A percentile compares a stretch with the other conserved stretches of the same genome.
Conservation (phyloP, 129 eudicot species). For the Lactuca saligna region DNA sequence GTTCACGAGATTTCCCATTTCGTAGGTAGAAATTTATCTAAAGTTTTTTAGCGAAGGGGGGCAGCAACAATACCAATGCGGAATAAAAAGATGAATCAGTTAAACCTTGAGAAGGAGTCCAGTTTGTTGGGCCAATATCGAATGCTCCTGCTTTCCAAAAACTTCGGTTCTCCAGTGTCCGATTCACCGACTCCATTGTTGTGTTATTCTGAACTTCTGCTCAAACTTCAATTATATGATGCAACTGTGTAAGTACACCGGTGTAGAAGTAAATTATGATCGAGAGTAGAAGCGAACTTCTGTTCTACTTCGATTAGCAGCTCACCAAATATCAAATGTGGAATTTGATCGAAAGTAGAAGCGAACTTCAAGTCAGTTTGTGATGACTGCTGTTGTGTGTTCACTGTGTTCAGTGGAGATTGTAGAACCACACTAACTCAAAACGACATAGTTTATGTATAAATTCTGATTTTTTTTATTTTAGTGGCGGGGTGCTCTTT, state of each 20-base stretch:
- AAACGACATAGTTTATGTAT: too few relatives aligned
- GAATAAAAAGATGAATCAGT: background rate
- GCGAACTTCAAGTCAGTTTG: too few relatives aligned
- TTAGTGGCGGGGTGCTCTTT: too few relatives aligned
- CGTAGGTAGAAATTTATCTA: background rate
- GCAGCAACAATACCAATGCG: background rate
- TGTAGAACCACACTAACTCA: too few relatives aligned
- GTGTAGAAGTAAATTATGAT: background rate
- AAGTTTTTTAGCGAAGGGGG: background rate
- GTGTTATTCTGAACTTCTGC: constrained; percentile 17
- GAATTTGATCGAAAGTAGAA: background rate
- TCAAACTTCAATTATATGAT: background rate
- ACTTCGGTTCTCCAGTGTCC: constrained; percentile 58
- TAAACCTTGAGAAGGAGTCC: constrained; percentile 46
- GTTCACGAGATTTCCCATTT: background rate
- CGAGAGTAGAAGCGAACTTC: background rate
- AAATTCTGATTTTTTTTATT: too few relatives aligned
- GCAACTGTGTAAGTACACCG: background rate
- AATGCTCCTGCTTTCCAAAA: constrained; percentile 92
- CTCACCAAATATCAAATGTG: background rate
- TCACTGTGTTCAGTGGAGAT: too few relatives aligned
- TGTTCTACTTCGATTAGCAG: background rate
- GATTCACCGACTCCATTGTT: constrained; percentile 12
- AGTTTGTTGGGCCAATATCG: constrained; percentile 48
- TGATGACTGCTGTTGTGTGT: too few relatives aligned